phyloP scores from a whole-genome alignment of 2,329 filamentous ascomycete species.

The Cladosporium colombiae region DNA sequence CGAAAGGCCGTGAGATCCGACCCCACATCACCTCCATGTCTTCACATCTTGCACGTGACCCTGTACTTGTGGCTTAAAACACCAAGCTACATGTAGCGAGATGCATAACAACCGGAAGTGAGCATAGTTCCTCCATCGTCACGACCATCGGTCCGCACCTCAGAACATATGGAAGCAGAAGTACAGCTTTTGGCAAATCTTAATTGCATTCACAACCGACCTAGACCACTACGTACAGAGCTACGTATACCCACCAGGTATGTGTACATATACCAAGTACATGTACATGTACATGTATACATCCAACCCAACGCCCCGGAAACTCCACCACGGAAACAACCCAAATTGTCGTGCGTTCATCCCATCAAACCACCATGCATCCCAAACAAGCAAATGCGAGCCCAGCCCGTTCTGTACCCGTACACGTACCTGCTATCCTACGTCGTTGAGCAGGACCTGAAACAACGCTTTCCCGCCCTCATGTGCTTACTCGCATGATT shows the following conservation, averaged over 20 bases:
- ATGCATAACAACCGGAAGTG: neutral
- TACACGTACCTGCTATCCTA: neutral
- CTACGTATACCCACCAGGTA: neutral
- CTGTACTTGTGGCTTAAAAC: neutral
- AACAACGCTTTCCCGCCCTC: neutral
- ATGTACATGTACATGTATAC: neutral
- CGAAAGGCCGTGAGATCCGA: neutral
- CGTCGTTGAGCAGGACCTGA: neutral
- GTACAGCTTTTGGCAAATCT: neutral
- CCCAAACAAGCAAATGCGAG: constrained; percentile 9
- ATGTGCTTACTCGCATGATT: neutral
- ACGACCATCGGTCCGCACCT: too few species aligned
- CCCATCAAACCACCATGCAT: neutral
- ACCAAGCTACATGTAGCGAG: neutral
- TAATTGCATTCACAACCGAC: neutral
- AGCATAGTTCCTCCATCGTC: too few species aligned
- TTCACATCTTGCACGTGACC: neutral
- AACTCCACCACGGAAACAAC: neutral
- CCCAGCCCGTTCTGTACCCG: neutral
- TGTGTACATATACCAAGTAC: neutral
- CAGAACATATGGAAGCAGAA: neutral
- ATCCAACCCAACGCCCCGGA: neutral
- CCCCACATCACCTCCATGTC: neutral
- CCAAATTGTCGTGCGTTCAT: neutral
- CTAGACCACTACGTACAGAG: neutral